Conservation (phyloP, 495 filamentous ascomycete genomes). For the Talaromyces nanjingensis region DNA sequence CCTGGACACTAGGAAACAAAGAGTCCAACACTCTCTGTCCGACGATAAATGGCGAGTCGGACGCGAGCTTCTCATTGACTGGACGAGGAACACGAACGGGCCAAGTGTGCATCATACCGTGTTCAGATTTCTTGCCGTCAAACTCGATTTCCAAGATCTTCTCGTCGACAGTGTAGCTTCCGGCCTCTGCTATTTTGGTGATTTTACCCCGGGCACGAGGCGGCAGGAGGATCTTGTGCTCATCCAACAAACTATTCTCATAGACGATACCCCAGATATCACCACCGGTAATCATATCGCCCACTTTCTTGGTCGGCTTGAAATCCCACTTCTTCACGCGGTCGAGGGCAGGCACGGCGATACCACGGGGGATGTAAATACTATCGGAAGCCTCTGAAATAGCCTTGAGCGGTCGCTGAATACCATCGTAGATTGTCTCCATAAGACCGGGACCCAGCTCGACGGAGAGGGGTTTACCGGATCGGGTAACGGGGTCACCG, state of each 20-base stretch:
- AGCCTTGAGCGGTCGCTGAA: slow-evolving; percentile 84
- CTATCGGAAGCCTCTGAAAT: slow-evolving; percentile 71
- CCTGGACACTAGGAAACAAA: slow-evolving; percentile 95
- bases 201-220: slow-evolving; percentile 87
- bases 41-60: slow-evolving; percentile 85
- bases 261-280: slow-evolving; percentile 90
- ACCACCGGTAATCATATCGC: slow-evolving; percentile 93
- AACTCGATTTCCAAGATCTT: slow-evolving; percentile 96
- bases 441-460: slow-evolving; percentile 95
- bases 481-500: slow-evolving; percentile 84
- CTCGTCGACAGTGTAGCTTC: slow-evolving; percentile 88
- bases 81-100: slow-evolving; percentile 96
- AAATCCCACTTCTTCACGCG: slow-evolving; percentile 93
- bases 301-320: slow-evolving; percentile 78
- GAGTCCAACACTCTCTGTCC: slow-evolving; percentile 95
- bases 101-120: slow-evolving; percentile 98
- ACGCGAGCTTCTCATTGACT: slow-evolving; percentile 79
- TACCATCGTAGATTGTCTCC: slow-evolving; percentile 99
- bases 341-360: slow-evolving; percentile 80
- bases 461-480: slow-evolving; percentile 92
- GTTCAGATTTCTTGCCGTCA: slow-evolving; percentile 87
- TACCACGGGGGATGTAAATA: slow-evolving; percentile 97
- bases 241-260: slow-evolving; percentile 91
- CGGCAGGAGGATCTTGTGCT: slow-evolving; percentile 94
- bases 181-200: slow-evolving; percentile 78